phyloP scores from a whole-genome alignment of 106 monocot species.

The Dioscorea zingiberensis region DNA sequence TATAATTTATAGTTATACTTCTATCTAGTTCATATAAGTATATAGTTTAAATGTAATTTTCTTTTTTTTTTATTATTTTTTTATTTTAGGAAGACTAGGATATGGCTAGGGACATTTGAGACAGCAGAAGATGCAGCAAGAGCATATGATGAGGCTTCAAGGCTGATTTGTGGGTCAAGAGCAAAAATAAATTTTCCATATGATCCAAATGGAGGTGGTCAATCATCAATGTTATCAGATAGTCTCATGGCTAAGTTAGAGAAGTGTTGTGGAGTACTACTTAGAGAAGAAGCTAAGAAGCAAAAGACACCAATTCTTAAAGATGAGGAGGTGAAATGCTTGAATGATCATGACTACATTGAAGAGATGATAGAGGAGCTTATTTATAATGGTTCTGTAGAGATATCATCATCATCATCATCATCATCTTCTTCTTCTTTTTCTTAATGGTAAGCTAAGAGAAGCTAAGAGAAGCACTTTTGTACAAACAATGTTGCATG shows the following conservation, averaged over 20 bases:
- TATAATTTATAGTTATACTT: too few species aligned
- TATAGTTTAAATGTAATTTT: too few species aligned
- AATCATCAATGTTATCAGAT: conserved; percentile 35
- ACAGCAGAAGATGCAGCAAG: conserved; percentile 90
- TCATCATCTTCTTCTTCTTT: conserved; percentile 3
- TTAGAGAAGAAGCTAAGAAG: not conserved
- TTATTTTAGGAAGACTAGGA: conserved; percentile 72
- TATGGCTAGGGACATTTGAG: conserved; percentile 91
- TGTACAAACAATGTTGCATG: too few species aligned
- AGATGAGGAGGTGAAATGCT: conserved; percentile 6
- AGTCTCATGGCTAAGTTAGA: conserved; percentile 74
- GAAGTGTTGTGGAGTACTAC: conserved; percentile 40
- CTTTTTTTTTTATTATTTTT: not conserved
- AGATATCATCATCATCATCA: conserved; percentile 41
- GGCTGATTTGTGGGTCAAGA: conserved; percentile 66
- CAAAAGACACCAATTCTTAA: too few species aligned
- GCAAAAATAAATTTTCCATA: conserved; percentile 80
- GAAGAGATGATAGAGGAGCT: conserved; percentile 98
- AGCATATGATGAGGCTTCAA: conserved; percentile 88
- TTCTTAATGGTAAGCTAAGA: too few species aligned
- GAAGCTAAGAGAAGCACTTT: too few species aligned
- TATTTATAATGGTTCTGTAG: conserved; percentile 66
- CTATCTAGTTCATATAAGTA: too few species aligned
- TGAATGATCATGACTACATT: conserved; percentile 67
- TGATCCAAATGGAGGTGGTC: conserved; percentile 1